Evolutionary conservation across 202 grass and related monocot species (phyloP).

Genomic region (Carex sylvatica): DNA sequence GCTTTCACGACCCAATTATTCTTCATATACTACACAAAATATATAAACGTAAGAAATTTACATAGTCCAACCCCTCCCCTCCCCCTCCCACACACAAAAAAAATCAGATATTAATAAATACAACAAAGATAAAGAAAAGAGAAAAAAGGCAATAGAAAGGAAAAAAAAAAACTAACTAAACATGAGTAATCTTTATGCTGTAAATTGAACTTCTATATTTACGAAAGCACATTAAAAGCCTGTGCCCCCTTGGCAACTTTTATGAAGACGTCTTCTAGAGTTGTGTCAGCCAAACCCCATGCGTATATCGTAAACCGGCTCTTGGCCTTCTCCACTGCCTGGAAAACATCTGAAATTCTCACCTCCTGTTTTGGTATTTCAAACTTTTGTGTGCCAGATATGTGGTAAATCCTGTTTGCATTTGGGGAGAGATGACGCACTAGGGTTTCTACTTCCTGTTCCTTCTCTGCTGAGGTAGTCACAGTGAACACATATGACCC

Average conservation of each 20-base stretch:
- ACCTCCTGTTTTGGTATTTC: slow-evolving; percentile 49
- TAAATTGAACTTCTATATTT: neutral
- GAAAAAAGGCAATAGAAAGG: neutral
- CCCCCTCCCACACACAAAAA: too few relatives aligned
- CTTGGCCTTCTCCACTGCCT: slow-evolving; percentile 55
- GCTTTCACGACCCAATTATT: neutral
- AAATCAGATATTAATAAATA: neutral
- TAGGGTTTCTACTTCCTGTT: slow-evolving; percentile 43
- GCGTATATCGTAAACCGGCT: slow-evolving; percentile 44
- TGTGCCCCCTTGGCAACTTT: slow-evolving; percentile 65
- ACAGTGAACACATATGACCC: slow-evolving; percentile 56
- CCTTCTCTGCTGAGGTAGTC: slow-evolving; percentile 50
- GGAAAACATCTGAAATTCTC: slow-evolving; percentile 46
- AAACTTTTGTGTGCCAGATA: slow-evolving; percentile 84
- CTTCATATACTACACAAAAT: neutral
- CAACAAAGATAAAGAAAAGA: neutral
- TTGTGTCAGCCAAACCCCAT: slow-evolving; percentile 79
- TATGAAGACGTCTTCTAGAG: slow-evolving; percentile 87
- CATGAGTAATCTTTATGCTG: neutral
- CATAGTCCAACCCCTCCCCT: neutral
- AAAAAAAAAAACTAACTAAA: neutral
- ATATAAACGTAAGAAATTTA: neutral
- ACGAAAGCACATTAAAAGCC: slow-evolving; percentile 52
- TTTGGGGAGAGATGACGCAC: slow-evolving; percentile 37
- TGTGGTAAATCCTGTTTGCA: slow-evolving; percentile 47